phyloP scores from a whole-genome alignment of 495 filamentous ascomycete species.

The Acidomyces sp. region DNA sequence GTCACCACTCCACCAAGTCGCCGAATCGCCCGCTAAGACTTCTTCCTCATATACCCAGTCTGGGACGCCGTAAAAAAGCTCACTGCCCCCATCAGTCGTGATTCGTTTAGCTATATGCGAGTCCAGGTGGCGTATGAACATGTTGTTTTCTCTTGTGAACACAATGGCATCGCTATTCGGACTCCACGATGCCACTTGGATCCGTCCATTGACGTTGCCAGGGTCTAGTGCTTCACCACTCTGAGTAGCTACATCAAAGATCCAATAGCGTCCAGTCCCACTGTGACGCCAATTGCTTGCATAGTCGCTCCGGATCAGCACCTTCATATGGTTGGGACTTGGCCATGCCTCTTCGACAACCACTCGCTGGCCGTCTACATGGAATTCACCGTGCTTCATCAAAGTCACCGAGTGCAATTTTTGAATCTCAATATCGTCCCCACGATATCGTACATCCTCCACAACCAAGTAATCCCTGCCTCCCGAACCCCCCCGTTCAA shows the following conservation, averaged over 20 bases:
- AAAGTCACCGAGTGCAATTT: constrained; percentile 43
- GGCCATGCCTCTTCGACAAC: constrained; percentile 50
- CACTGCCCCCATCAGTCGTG: constrained; percentile 69
- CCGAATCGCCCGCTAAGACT: constrained; percentile 66
- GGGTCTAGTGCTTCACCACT: constrained; percentile 67
- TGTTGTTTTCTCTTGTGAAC: constrained; percentile 78
- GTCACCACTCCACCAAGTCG: constrained; percentile 87
- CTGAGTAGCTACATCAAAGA: constrained; percentile 82
- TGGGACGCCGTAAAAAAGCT: constrained; percentile 92
- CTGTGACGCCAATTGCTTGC: constrained; percentile 81
- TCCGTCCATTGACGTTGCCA: constrained; percentile 44
- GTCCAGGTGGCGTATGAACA: constrained; percentile 63
- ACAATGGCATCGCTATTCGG: constrained; percentile 72
- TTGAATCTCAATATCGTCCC: constrained; percentile 28
- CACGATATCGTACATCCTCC: constrained; percentile 61
- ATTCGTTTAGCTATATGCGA: constrained; percentile 51
- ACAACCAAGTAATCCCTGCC: constrained; percentile 65
- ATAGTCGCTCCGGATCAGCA: constrained; percentile 59
- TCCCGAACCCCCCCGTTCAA: constrained; percentile 46
- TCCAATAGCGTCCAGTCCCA: constrained; percentile 72
- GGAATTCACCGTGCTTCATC: constrained; percentile 56
- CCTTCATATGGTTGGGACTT: constrained; percentile 69
- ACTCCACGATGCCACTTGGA: constrained; percentile 84
- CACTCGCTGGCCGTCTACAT: constrained; percentile 41
- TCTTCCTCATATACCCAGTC: constrained; percentile 99